Base-by-base conservation (phyloP, 306 rosid genomes). In the Alnus glutinosa region DNA sequence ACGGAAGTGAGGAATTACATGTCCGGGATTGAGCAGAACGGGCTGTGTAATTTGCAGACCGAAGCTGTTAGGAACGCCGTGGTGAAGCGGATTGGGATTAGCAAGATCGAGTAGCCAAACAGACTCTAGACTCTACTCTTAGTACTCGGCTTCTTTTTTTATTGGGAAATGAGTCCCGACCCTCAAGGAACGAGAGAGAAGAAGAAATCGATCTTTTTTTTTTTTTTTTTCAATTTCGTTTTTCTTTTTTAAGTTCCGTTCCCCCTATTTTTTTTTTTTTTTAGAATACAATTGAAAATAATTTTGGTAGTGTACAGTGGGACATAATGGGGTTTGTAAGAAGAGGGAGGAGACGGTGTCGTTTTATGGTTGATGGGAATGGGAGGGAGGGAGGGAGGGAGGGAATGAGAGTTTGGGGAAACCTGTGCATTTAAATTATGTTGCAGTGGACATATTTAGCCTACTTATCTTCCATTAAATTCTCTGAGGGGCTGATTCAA, bases 1-100 rank as follows among this genome's bases (percentile, higher is more conserved):
- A 89, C 83, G 75, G 98, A 93, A 79, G 97, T 93, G 85, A 86
- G 87, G 61, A 86, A 55, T 76, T 93, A 90, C 77, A 91, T 93
- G 98, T 83, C 90, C 54, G 98, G 91, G 75, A n/a, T 88, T 9
- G 92, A 91, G 80, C 89, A 64, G 47, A 87, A 82, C 5, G 98
- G 97, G 14, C 15, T 82, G 46, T 80, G 87, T 78, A 68, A 68
- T 42, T 54, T 87, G 84, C 96, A 84, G 30, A 86, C 86, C 1
- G 90, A 88, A 19, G 89, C 90, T 0, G 83, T 91, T 72, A 73
- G 86, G 55, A 93, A 88, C 75, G 88, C 92, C 6, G 89, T 91
- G 18, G 75, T 88, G 23, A 86, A 89, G 77, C 87, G 89, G 23
- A 87, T 89, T 59, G 93, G 92, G 36, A 84, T 87, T 59, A 83